Base-by-base conservation (phyloP, 106 monocot genomes). In the Ottelia alismoides region DNA sequence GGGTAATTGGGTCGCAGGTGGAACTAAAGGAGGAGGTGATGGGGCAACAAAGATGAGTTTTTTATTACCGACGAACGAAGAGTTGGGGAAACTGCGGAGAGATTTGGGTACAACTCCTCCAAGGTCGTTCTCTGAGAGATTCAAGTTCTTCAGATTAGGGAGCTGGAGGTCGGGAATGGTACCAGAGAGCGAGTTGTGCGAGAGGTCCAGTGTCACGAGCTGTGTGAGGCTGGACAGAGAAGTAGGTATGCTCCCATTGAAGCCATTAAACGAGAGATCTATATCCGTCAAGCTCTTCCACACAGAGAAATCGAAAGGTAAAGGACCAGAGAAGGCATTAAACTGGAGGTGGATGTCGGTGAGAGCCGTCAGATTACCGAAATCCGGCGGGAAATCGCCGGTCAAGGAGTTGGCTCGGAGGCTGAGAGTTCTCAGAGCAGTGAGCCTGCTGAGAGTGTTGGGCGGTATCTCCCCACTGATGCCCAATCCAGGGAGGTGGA, bases 251-350 rank as follows among this genome's bases (percentile, higher is more conserved):
- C 57, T 67, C 29, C 67, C 67, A 51, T 49, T 67, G 50, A 67
- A 67, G 30, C 22, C 43, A 27, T 67, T 67, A 26, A 35, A 58
- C n/a, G 67, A 67, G 57, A 67, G 58, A 49, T 67, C 67, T 25
- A 67, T 2, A 6, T 26, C n/a, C 16, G 57, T 49, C 49, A 67
- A 29, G 56, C 50, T 67, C 35, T 26, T 29, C 57, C 67, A 67
- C 23, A 12, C 24, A 6, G 57, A 57, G 27, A 58, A 58, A 40
- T 67, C 48, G 1, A n/a, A 30, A 5, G 67, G 67, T 35, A 67
- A 20, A 0, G 49, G 51, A 18, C 66, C 66, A 17, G 66, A 57
- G 28, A 66, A 57, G 57, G 6, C 12, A 22, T 66, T 66, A 22
- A 31, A 24, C 66, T 66, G 66, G 24, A 66, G 66, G 10, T 57